Conservation (phyloP, 768 basidiomycete species). For the Hypsizygus marmoreus region DNA sequence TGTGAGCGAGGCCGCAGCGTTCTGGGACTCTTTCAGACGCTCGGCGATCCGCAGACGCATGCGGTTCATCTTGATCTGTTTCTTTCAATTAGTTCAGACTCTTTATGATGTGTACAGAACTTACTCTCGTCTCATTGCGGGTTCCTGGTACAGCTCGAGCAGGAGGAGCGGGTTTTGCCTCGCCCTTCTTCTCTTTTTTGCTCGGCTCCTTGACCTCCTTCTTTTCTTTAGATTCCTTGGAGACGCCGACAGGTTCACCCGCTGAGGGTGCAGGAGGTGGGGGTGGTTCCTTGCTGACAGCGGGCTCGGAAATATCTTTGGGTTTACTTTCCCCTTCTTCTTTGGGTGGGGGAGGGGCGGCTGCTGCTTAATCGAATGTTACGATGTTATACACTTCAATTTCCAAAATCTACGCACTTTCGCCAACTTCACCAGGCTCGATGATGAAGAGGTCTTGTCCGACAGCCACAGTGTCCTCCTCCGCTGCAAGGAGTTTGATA, state of each 20-base stretch:
- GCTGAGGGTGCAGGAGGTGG: conserved; percentile 45
- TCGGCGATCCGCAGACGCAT: conserved; percentile 98
- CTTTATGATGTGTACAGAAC: conserved; percentile 18
- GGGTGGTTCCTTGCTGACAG: conserved; percentile 46
- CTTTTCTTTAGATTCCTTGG: conserved; percentile 27
- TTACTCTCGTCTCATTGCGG: conserved; percentile 84
- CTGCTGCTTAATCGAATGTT: conserved; percentile 14
- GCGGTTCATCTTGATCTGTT: conserved; percentile 95
- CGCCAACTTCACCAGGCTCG: conserved; percentile 74
- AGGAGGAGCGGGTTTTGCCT: conserved; percentile 23
- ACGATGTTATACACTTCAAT: not conserved
- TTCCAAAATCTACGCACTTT: conserved; percentile 37
- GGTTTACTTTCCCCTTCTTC: conserved; percentile 33
- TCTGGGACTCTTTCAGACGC: conserved; percentile 97
- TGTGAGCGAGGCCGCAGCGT: conserved; percentile 92
- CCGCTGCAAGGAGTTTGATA: conserved; percentile 79
- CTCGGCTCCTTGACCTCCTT: conserved; percentile 35
- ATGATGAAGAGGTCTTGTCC: conserved; percentile 94
- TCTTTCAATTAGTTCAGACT: not conserved
- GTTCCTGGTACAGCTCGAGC: conserved; percentile 42
- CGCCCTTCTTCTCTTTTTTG: conserved; percentile 36
- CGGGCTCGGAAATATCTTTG: conserved; percentile 45
- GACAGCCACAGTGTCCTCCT: conserved; percentile 93
- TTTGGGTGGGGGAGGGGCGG: conserved; percentile 35
- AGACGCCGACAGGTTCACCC: conserved; percentile 18